A percentile compares a stretch with the other conserved stretches of the same genome.
These are phyloP conservation scores for Coleophoma cylindrospora DNA, from an alignment of 2,329 filamentous ascomycete species.

Conservation along the genomic window DNA sequence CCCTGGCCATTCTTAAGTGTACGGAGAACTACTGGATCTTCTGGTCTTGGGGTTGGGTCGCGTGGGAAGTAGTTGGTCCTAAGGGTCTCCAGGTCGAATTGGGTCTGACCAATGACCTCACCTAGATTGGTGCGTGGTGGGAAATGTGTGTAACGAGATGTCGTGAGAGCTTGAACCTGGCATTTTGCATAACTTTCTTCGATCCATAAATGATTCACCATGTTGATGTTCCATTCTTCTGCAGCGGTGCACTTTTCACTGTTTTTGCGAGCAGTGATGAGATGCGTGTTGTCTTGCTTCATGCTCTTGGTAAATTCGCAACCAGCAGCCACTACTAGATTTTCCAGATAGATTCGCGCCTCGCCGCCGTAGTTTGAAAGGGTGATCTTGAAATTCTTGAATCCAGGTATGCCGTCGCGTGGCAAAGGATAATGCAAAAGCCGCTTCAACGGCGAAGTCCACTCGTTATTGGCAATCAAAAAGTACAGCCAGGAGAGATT, in stretches of 20 bases:
- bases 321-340: constrained; percentile 77
- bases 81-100: constrained; percentile 60
- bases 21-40: constrained; percentile 41
- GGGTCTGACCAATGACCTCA: constrained; percentile 87
- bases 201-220: constrained; percentile 94
- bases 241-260: constrained; percentile 95
- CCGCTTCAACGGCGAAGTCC: constrained; percentile 78
- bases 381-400: constrained; percentile 72
- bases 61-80: constrained; percentile 59
- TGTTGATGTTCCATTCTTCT: constrained; percentile 83
- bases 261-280: constrained; percentile 82
- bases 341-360: constrained; percentile 88
- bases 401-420: constrained; percentile 71
- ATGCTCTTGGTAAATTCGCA: constrained; percentile 92
- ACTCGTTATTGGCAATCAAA: constrained; percentile 81
- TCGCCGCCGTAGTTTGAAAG: constrained; percentile 97
- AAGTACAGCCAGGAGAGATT: constrained; percentile 94
- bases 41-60: constrained; percentile 33
- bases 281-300: constrained; percentile 91
- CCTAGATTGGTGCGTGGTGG: constrained; percentile 85
- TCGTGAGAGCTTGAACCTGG: constrained; percentile 65
- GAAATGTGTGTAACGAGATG: constrained; percentile 78
- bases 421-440: constrained; percentile 89
- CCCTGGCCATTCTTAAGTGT: constrained; percentile 40
- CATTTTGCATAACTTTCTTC: constrained; percentile 96